Base-by-base conservation (phyloP, 2,329 filamentous ascomycete genomes). In the Hymenoscyphus linearis region DNA sequence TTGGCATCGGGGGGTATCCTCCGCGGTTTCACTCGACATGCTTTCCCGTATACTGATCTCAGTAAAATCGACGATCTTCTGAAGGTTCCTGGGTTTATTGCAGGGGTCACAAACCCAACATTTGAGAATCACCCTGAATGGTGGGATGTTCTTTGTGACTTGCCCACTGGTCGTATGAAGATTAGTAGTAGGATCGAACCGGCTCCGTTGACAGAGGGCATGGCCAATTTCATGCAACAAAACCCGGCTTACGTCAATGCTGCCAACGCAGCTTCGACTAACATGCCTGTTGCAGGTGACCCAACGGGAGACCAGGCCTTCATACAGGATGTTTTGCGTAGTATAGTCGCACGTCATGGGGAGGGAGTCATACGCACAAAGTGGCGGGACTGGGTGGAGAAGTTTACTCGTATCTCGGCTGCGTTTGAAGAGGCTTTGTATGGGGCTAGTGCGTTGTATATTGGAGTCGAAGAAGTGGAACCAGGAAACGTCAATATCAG, bases 61-160 rank as follows among this genome's bases (percentile, higher is more conserved):
- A 97, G 92, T 66, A 99, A 99, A 76, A 93, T 99, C 62, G 95
- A 99, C 67, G 95, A 98, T 73, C 82, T 99, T 12, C 82, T 99
- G 55, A 93, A 96, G 70, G 95, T 99, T 0, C 93, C 95, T 6
- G 95, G 95, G 2, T 99, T 99, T 75, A 96, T 99, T 69, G 95
- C 95, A 2, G 95, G 95, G 61, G 95, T 99, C 47, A 99, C 93
- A 1, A 99, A 99, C 72, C 95, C 95, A 5, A 93, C 92, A 0
- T 99, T 99, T 73, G 92, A 93, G 64, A 86, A 92, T 71, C 93
- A 98, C 71, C 90, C 90, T 0, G 93, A 97, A 73, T 99, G 95
- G 95, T 99, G 95, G 95, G 95, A 99, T 75, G 77, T 99, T 10
- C 81, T 99, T 13, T 99, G 95, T 74, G 95, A 99, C 74, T 80